A percentile compares a stretch with the other conserved stretches of the same genome.
These are phyloP conservation scores for Scenedesmus sp. DNA, from an alignment of 163 green algal genomes.

Conservation along the genomic window DNA sequence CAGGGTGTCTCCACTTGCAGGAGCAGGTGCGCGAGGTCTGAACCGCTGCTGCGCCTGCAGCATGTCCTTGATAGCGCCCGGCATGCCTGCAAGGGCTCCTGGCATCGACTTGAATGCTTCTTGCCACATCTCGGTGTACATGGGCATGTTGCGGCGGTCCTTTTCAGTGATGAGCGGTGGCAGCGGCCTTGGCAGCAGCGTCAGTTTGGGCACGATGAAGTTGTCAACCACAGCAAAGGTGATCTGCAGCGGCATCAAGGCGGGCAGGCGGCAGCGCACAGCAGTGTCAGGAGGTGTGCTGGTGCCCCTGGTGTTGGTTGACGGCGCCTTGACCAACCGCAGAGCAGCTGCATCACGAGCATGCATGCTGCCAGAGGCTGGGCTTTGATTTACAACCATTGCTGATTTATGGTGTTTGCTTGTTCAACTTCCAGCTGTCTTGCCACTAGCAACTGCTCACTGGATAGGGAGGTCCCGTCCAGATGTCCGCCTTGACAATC, in stretches of 20 bases:
- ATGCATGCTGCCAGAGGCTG: too few species aligned
- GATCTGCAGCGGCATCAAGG: not conserved
- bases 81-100: not conserved
- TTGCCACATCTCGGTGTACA: not conserved
- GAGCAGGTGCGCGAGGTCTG: not conserved
- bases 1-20: not conserved
- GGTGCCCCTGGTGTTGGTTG: too few species aligned
- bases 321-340: too few species aligned
- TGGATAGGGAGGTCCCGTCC: not conserved
- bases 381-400: not conserved
- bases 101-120: not conserved
- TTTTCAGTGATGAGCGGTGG: slow-evolving; percentile 8
- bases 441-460: not conserved
- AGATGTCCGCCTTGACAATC: slow-evolving; percentile 23
- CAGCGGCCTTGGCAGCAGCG: not conserved
- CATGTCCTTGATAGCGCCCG: not conserved
- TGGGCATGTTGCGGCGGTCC: not conserved
- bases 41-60: not conserved
- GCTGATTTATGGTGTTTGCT: not conserved
- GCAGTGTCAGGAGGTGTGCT: too few species aligned
- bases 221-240: slow-evolving; percentile 8
- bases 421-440: not conserved
- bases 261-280: not conserved
- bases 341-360: too few species aligned
- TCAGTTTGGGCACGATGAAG: slow-evolving; percentile 24